Evolutionary conservation across 192 early-diverging fungal species (phyloP), one percentile per base, ranked within the genome.

Genomic region (Backusella sp.): DNA sequence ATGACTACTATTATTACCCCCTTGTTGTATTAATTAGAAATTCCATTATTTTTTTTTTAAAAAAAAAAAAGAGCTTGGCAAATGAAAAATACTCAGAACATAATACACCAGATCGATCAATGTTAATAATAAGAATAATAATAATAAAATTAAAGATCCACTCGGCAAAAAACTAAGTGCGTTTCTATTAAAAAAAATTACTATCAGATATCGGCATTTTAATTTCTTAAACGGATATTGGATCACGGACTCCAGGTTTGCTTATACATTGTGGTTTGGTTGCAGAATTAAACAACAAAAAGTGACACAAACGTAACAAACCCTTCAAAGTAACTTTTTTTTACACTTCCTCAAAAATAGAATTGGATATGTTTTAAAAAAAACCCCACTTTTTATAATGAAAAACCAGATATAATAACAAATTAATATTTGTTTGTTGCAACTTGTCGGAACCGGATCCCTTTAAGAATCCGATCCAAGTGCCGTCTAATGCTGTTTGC

Each of bases 171-270:
- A 41, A 41, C 37, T 17, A 44, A 4, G 23, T 26, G 56, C 21
- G 46, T 7, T 49, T 49, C 23, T 23, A 26, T 21, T 59, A 59
- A 26, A 26, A 59, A 59, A 28, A 59, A 59, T 0, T 9, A 26
- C 56, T 23, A 28, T 59, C 2, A 59, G 12, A 59, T 59, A 59
- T 26, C 56, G 56, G 56, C 23, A 19, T 28, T 59, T 59, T 21
- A 59, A 59, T 23, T 12, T 26, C 46, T 49, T 19, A 49, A 59
- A 59, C n/a, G 56, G 56, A 59, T 59, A 23, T 6, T 59, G 23
- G 56, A 59, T 59, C 56, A 59, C 56, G 19, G 56, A 59, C 56
- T 26, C 56, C 23, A 59, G n/a, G 56, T 59, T 59, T 59, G 56
- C 11, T 59, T 28, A 11, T 14, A 59, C 56, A 26, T 59, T 59